phyloP scores from a whole-genome alignment of 805 yeast species.

The Hanseniaspora lindneri region DNA sequence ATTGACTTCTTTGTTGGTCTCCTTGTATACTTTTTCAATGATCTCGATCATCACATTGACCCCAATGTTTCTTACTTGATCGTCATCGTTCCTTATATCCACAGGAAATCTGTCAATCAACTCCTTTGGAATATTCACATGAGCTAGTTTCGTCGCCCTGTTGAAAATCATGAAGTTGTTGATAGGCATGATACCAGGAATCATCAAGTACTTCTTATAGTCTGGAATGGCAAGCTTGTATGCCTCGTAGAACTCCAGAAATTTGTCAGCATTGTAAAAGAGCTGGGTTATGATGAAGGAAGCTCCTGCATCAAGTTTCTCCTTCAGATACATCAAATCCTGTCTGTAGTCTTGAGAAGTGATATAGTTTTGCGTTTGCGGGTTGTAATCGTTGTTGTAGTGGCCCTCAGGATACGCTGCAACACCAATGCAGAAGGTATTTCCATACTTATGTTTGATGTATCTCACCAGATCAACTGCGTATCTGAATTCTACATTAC shows the following conservation, averaged over 20 bases:
- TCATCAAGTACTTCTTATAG: slow-evolving; percentile 28
- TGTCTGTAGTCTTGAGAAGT: slow-evolving; percentile 46
- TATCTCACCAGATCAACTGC: slow-evolving; percentile 83
- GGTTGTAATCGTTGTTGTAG: slow-evolving; percentile 40
- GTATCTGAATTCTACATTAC: slow-evolving; percentile 49
- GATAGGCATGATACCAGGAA: slow-evolving; percentile 89
- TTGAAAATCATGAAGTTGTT: slow-evolving; percentile 71
- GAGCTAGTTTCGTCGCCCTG: slow-evolving; percentile 79
- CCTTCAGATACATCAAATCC: slow-evolving; percentile 70
- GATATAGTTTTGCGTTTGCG: not conserved
- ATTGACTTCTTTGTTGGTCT: slow-evolving; percentile 47
- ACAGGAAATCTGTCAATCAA: slow-evolving; percentile 46
- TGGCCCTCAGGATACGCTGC: slow-evolving; percentile 99
- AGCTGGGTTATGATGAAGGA: slow-evolving; percentile 85
- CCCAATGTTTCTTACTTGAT: slow-evolving; percentile 69
- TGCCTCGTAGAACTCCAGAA: slow-evolving; percentile 48
- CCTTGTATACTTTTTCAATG: slow-evolving; percentile 42
- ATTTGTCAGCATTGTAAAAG: slow-evolving; percentile 77
- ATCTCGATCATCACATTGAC: slow-evolving; percentile 59
- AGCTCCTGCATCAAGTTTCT: slow-evolving; percentile 88
- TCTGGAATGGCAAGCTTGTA: slow-evolving; percentile 40
- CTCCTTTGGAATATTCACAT: slow-evolving; percentile 62
- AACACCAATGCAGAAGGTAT: slow-evolving; percentile 85
- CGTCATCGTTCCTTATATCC: slow-evolving; percentile 54
- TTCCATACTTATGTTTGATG: slow-evolving; percentile 57